phyloP scores from a whole-genome alignment of 352 stramenopile species.

The Phytophthora megakarya region DNA sequence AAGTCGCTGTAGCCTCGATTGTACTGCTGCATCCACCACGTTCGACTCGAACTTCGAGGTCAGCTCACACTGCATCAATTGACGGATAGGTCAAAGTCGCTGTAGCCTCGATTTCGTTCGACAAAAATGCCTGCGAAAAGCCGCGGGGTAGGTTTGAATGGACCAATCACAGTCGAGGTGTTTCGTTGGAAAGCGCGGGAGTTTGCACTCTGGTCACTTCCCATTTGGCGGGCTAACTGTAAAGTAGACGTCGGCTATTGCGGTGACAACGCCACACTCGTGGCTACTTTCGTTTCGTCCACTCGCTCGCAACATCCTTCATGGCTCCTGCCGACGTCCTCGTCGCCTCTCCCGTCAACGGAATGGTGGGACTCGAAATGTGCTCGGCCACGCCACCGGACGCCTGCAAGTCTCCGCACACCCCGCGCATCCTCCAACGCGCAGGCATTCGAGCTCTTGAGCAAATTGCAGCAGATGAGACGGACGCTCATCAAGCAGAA shows the following conservation, averaged over 20 bases:
- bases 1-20: not conserved
- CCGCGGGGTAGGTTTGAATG: slow-evolving; percentile 9
- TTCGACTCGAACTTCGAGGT: too few relatives aligned
- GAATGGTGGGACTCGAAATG: slow-evolving; percentile 41
- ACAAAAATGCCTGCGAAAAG: not conserved
- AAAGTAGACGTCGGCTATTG: not conserved
- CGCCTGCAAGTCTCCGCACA: slow-evolving; percentile 34
- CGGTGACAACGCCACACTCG: slow-evolving; percentile 6
- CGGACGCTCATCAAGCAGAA: slow-evolving; percentile 10
- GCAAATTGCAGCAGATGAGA: slow-evolving; percentile 48
- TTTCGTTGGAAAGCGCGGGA: slow-evolving; percentile 30
- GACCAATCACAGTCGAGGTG: slow-evolving; percentile 6
- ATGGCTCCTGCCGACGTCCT: slow-evolving; percentile 37
- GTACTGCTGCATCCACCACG: slow-evolving; percentile 31
- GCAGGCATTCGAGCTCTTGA: slow-evolving; percentile 58
- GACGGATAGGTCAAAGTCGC: too few relatives aligned
- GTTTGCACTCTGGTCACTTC: slow-evolving; percentile 23
- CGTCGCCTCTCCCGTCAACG: slow-evolving; percentile 37
- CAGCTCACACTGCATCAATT: too few relatives aligned
- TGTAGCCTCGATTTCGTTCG: not conserved
- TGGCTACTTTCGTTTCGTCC: not conserved
- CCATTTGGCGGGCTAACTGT: slow-evolving; percentile 24
- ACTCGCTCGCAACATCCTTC: slow-evolving; percentile 8
- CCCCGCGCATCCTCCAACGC: slow-evolving; percentile 49
- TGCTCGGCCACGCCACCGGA: slow-evolving; percentile 42